Percentiles rank a stretch among this genome's conserved stretches.
Conservation (phyloP, 192 early-diverging fungal species). For the Podila horticola region DNA sequence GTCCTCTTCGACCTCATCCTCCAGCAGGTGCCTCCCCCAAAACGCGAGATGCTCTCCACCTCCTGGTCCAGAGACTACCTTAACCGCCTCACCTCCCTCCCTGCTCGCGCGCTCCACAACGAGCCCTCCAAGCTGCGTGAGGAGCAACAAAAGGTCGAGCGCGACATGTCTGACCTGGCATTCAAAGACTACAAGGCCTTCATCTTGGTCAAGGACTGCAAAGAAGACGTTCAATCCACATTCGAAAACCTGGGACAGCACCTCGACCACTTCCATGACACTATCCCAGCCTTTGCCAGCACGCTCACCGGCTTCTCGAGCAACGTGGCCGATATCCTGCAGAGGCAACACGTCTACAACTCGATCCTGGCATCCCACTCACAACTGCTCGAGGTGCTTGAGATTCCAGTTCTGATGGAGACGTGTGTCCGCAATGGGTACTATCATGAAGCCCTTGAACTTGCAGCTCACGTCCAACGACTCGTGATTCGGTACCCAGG, state of each 20-base stretch:
- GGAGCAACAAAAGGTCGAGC: constrained; percentile 63
- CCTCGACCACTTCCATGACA: constrained; percentile 54
- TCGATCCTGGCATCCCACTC: constrained; percentile 64
- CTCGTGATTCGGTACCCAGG: constrained; percentile 65
- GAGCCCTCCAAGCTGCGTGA: constrained; percentile 65
- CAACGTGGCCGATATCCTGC: constrained; percentile 38
- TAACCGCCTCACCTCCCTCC: constrained; percentile 66
- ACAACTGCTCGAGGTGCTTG: constrained; percentile 74
- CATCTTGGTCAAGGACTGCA: constrained; percentile 71
- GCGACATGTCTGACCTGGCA: constrained; percentile 71
- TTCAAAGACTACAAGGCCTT: constrained; percentile 75
- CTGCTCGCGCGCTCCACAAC: constrained; percentile 65
- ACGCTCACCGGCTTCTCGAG: constrained; percentile 56
- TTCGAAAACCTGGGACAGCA: constrained; percentile 60
- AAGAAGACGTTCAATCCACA: constrained; percentile 56
- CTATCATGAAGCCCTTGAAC: constrained; percentile 87
- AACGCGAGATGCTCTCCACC: constrained; percentile 50
- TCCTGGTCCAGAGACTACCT: constrained; percentile 72
- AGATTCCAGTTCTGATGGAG: constrained; percentile 85
- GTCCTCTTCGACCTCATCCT: constrained; percentile 26
- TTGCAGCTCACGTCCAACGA: constrained; percentile 73
- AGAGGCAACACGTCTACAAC: constrained; percentile 53
- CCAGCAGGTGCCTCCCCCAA: constrained; percentile 30
- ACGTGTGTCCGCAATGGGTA: constrained; percentile 83
- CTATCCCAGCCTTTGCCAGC: constrained; percentile 61